Evolutionary conservation across 495 filamentous ascomycete genomes (phyloP), one percentile per base, ranked within the genome.

Genomic region (Podospora appendiculata): DNA sequence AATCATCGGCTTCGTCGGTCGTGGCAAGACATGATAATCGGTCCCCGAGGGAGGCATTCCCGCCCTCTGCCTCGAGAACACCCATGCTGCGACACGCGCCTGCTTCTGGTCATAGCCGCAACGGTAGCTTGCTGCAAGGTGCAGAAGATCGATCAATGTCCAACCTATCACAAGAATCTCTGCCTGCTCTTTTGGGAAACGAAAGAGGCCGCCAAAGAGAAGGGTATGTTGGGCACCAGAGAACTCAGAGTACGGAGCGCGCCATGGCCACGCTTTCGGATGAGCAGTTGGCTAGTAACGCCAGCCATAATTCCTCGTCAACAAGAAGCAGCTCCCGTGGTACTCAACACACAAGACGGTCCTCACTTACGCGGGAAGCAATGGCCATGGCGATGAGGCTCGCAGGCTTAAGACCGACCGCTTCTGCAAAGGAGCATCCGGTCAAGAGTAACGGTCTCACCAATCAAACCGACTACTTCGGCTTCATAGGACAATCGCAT

Each of bases 61-160:
- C 67, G 8, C 67, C 67, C 8, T 67, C 64, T 0, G 59, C 66
- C 19, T 69, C 66, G 8, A 64, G 61, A 38, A 69, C 61, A 7
- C 64, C 64, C 3, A 62, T 54, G 58, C 50, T 67, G 14, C 60
- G 64, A n/a, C 58, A 62, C 12, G 56, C 50, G 41, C 47, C 64
- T 6, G 56, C 57, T 8, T 53, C 57, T 16, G 41, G 39, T n/a
- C 49, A 57, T 18, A 41, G 42, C 34, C 62, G 62, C 2, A 60
- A 55, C 52, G 62, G 54, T 41, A 52, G 57, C 25, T 9, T 63
- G 16, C 44, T 58, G 1, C 62, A 65, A 41, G 64, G 54, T 11
- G 55, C 58, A n/a, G 46, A 58, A 16, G 2, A 32, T 10, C 40
- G 43, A 8, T 12, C 51, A 33, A 41, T 40, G 33, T 32, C 47